Conservation (phyloP, 2,329 filamentous ascomycete genomes). For the Fusarium equiseti region DNA sequence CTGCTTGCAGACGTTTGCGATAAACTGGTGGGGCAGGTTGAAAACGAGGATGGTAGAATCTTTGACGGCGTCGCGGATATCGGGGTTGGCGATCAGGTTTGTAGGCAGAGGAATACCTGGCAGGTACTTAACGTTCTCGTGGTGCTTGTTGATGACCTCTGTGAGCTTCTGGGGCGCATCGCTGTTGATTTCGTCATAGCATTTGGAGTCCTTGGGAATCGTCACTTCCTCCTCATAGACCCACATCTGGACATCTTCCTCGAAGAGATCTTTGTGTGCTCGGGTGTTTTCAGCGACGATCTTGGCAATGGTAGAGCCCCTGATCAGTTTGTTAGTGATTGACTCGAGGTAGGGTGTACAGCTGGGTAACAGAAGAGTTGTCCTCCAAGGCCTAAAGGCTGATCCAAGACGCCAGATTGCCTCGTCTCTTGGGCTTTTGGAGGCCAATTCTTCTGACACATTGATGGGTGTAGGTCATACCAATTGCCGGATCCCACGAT, state of each 20-base stretch:
- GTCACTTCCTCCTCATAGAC: constrained; percentile 93
- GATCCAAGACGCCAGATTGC: background rate
- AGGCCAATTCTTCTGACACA: background rate
- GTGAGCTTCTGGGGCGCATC: constrained; percentile 87
- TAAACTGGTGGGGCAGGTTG: constrained; percentile 97
- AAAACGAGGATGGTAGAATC: constrained; percentile 92
- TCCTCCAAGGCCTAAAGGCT: background rate
- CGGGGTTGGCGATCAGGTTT: constrained; percentile 88
- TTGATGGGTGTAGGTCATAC: constrained; percentile 59
- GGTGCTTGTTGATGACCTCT: constrained; percentile 86
- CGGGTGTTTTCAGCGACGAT: constrained; percentile 94
- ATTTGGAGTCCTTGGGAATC: constrained; percentile 76
- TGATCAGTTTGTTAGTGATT: constrained; percentile 52
- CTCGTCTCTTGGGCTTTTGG: fast-evolving
- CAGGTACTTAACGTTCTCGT: constrained; percentile 99
- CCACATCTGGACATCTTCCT: constrained; percentile 97
- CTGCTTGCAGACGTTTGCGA: constrained; percentile 85
- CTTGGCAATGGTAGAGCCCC: constrained; percentile 97
- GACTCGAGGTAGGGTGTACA: background rate
- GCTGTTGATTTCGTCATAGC: constrained; percentile 74
- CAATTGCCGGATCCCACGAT: constrained; percentile 97
- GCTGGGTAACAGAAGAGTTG: background rate
- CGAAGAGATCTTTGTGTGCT: constrained; percentile 82
- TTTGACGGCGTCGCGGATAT: constrained; percentile 81
- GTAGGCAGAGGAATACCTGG: constrained; percentile 84